Percentiles rank a stretch among this genome's conserved stretches.
These are phyloP conservation scores for Choricystis sp. DNA, from an alignment of 139 green algal species.

Conservation along the genomic window DNA sequence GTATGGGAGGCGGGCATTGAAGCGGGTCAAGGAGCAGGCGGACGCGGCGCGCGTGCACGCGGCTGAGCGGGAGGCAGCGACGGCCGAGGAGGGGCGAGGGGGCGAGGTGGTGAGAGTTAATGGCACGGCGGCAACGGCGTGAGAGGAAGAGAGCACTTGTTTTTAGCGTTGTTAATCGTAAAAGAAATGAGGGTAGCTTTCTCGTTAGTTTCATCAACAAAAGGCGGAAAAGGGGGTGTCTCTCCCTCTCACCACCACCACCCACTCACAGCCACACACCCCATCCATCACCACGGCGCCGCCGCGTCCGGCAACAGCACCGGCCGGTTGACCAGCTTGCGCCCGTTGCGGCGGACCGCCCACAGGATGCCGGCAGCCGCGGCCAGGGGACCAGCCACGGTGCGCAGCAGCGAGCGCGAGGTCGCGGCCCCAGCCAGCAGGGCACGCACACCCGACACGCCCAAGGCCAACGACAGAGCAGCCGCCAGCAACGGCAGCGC, in stretches of 20 bases:
- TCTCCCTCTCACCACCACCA: too few relatives aligned
- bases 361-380: constrained; percentile 14
- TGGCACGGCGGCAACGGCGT: too few relatives aligned
- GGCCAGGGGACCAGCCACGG: background rate
- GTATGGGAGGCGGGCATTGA: background rate
- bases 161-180: too few relatives aligned
- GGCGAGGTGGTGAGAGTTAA: too few relatives aligned
- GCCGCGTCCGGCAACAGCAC: constrained; percentile 20
- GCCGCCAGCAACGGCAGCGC: constrained; percentile 10
- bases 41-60: background rate
- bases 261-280: too few relatives aligned
- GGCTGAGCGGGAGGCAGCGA: too few relatives aligned
- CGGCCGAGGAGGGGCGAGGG: too few relatives aligned
- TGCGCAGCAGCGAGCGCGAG: background rate
- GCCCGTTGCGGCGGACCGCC: constrained; percentile 23
- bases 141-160: too few relatives aligned
- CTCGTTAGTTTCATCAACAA: too few relatives aligned
- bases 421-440: background rate
- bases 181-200: too few relatives aligned
- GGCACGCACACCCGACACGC: background rate
- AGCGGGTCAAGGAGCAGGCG: background rate
- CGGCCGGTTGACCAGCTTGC: constrained; percentile 29
- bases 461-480: background rate
- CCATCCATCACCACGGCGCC: background rate
- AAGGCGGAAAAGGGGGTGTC: too few relatives aligned